phyloP scores from a whole-genome alignment of 495 filamentous ascomycete genomes.

The Cercophora sp. region DNA sequence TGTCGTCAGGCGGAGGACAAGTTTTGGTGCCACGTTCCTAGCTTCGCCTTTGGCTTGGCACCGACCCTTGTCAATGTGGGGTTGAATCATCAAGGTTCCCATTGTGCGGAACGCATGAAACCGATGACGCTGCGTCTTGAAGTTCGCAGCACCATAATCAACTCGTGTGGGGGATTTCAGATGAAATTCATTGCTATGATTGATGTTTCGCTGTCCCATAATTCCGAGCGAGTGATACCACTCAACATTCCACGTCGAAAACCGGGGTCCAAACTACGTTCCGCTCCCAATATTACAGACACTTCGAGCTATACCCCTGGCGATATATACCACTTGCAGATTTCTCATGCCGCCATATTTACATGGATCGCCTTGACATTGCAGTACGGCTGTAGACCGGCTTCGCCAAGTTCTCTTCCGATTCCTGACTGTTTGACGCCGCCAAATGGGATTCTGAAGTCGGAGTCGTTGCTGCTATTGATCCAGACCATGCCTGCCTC shows the following conservation, averaged over 20 bases:
- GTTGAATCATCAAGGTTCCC: conserved; percentile 5
- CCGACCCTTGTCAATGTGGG: background rate
- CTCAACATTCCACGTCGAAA: no score
- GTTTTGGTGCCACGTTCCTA: background rate
- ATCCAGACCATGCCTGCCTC: conserved; percentile 98
- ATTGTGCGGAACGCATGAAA: conserved; percentile 6
- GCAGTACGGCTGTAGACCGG: conserved; percentile 75
- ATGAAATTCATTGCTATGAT: background rate
- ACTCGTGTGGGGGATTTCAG: background rate
- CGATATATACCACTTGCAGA: background rate
- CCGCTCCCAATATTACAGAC: no score
- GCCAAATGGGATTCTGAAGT: conserved; percentile 78
- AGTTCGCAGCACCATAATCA: background rate
- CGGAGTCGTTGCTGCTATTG: conserved; percentile 77
- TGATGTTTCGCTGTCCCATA: no score
- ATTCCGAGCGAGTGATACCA: no score
- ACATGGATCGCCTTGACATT: conserved; percentile 78
- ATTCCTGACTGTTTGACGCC: conserved; percentile 96
- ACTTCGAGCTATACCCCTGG: no score
- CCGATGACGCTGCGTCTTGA: background rate
- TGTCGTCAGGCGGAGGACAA: background rate
- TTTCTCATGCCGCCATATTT: conserved; percentile 55
- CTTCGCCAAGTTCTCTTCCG: conserved; percentile 83
- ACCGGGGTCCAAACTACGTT: no score
- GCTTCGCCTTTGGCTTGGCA: background rate